A percentile compares a stretch with the other conserved stretches of the same genome.
Evolutionary conservation across 2,329 filamentous ascomycete genomes (phyloP).

Genomic region (Aspergillus sp.): DNA sequence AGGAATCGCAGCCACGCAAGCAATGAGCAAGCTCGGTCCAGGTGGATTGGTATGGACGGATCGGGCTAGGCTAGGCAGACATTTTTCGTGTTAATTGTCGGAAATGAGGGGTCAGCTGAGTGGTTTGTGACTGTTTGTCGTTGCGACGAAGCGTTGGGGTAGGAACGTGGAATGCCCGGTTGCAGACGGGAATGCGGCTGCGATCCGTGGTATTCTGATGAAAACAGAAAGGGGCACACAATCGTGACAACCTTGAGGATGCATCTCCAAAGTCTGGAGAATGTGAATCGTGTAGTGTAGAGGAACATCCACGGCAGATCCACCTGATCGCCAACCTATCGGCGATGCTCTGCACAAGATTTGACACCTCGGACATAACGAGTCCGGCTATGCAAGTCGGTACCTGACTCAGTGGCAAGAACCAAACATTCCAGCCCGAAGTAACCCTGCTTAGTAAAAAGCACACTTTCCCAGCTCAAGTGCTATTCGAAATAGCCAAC

Average conservation of each 20-base stretch:
- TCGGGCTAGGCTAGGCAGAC: conserved; percentile 12
- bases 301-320: neutral
- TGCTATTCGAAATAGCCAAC: conserved; percentile 17
- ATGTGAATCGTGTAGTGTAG: neutral
- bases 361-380: too few relatives aligned
- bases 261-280: neutral
- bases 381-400: too few relatives aligned
- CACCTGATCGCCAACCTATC: neutral
- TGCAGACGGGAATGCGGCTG: neutral
- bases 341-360: neutral
- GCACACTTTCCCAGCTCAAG: neutral
- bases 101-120: too few relatives aligned
- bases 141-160: neutral
- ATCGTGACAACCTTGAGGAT: neutral
- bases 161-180: neutral
- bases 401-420: neutral
- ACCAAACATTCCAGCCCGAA: neutral
- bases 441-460: neutral
- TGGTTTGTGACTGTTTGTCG: neutral
- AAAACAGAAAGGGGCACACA: neutral
- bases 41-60: neutral
- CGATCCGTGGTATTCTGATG: neutral
- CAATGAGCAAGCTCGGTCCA: conserved; percentile 8
- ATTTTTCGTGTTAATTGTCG: conserved; percentile 1
- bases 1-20: conserved; percentile 24